Percentiles rank a stretch among this genome's conserved stretches.
These are phyloP conservation scores for Exobasidium cylindrosporum DNA, from an alignment of 1,284 basidiomycete species.

Conservation along the genomic window DNA sequence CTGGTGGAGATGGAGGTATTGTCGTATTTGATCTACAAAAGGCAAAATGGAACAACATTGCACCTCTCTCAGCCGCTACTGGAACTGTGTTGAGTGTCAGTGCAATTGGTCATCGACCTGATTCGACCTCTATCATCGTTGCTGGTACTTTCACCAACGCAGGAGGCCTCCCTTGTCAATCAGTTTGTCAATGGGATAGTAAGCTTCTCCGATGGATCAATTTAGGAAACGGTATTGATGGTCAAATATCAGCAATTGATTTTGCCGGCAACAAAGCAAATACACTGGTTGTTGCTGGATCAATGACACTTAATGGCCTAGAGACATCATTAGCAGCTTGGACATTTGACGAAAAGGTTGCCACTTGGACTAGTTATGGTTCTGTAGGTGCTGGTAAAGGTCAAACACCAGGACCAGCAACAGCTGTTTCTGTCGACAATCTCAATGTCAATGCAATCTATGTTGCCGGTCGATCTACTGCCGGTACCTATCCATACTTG, in stretches of 20 bases:
- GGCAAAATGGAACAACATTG: constrained; percentile 34
- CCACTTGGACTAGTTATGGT: constrained; percentile 64
- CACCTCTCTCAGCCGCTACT: constrained; percentile 26
- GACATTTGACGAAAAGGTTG: constrained; percentile 60
- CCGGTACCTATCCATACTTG: constrained; percentile 34
- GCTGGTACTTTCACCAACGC: constrained; percentile 80
- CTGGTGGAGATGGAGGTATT: constrained; percentile 48
- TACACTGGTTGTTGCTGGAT: constrained; percentile 32
- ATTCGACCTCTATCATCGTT: constrained; percentile 70
- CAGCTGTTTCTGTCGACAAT: constrained; percentile 80
- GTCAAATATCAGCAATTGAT: constrained; percentile 73
- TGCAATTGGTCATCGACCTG: constrained; percentile 68
- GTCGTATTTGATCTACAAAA: constrained; percentile 37
- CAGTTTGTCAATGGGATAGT: constrained; percentile 75
- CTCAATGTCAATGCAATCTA: constrained; percentile 80
- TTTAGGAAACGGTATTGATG: constrained; percentile 76
- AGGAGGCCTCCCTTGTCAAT: constrained; percentile 72
- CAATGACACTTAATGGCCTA: constrained; percentile 67
- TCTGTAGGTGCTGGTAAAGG: constrained; percentile 64
- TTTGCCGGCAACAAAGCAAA: constrained; percentile 63
- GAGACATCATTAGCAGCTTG: constrained; percentile 79
- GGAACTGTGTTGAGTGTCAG: constrained; percentile 66
- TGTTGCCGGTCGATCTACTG: constrained; percentile 68
- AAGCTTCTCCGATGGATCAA: constrained; percentile 71
- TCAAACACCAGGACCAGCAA: constrained; percentile 80